These are phyloP conservation scores for Chlamydomonas sp. DNA, from an alignment of 139 green algal genomes.

Conservation along the genomic window DNA sequence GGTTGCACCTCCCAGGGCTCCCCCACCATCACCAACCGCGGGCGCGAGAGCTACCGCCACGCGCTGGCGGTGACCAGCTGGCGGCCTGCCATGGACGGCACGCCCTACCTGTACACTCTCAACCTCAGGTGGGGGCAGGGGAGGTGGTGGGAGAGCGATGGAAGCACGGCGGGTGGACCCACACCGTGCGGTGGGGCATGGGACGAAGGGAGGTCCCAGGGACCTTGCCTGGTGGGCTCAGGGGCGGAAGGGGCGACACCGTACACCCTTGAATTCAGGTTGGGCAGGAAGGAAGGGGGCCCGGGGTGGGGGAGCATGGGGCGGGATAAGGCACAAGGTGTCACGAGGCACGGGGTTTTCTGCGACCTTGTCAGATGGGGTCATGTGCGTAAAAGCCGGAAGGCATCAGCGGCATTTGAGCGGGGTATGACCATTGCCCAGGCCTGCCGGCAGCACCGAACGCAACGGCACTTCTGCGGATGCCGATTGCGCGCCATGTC, in stretches of 20 bases:
- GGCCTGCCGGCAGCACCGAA: background rate
- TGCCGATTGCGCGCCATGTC: too few species aligned
- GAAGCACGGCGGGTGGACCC: too few species aligned
- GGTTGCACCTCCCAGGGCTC: conserved; percentile 66
- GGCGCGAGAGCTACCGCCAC: conserved; percentile 82
- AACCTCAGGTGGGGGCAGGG: conserved; percentile 80
- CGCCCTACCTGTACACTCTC: conserved; percentile 86
- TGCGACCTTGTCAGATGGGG: too few species aligned
- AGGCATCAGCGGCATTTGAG: background rate
- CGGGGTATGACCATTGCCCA: background rate
- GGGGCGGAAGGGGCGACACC: background rate
- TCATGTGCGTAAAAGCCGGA: background rate
- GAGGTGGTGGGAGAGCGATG: conserved; percentile 50
- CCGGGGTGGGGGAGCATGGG: too few species aligned
- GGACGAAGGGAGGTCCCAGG: background rate
- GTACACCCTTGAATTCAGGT: too few species aligned
- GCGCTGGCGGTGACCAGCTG: conserved; percentile 69
- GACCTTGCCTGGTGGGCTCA: too few species aligned
- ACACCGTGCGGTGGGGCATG: background rate
- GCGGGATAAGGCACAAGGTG: background rate
- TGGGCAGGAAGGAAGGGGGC: too few species aligned
- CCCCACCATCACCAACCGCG: conserved; percentile 59
- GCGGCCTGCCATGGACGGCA: conserved; percentile 62
- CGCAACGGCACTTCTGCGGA: background rate
- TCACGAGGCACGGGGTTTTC: background rate